Percentiles rank a stretch among this genome's conserved stretches.
Evolutionary conservation across 805 yeast genomes (phyloP).

Genomic region (Pichia kluyveri): DNA sequence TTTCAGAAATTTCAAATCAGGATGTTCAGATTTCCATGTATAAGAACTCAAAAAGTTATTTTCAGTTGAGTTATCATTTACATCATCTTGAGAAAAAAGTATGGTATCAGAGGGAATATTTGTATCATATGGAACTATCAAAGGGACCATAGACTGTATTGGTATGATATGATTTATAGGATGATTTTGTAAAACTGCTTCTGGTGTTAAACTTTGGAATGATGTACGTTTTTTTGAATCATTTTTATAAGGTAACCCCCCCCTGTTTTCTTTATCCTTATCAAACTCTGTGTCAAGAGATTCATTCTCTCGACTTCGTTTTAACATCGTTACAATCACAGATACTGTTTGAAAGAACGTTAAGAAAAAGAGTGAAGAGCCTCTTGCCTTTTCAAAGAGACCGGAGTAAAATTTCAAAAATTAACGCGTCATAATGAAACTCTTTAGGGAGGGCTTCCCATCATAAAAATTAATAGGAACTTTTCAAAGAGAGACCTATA

Average conservation of each 20-base stretch:
- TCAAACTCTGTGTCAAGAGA: neutral
- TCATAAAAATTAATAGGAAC: too few relatives aligned
- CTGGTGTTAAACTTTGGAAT: slow-evolving; percentile 1
- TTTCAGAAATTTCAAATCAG: slow-evolving; percentile 14
- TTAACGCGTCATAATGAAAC: neutral
- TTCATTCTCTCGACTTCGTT: neutral
- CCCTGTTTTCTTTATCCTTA: too few relatives aligned
- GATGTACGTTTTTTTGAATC: neutral
- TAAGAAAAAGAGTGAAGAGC: neutral
- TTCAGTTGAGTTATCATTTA: slow-evolving; percentile 2
- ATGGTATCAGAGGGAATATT: slow-evolving; percentile 5
- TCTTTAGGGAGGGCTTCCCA: too few relatives aligned
- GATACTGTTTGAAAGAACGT: too few relatives aligned
- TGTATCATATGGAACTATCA: slow-evolving; percentile 21
- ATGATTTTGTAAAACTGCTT: slow-evolving; percentile 16
- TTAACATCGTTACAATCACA: neutral
- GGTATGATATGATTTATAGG: slow-evolving; percentile 33
- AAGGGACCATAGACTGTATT: slow-evolving; percentile 25
- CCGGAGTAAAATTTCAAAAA: too few relatives aligned
- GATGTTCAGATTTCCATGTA: slow-evolving; percentile 18
- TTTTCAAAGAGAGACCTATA: too few relatives aligned
- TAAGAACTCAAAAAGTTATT: slow-evolving; percentile 10
- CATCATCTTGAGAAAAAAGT: slow-evolving; percentile 5
- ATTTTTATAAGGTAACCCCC: slow-evolving; percentile 1
- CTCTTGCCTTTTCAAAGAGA: neutral